phyloP scores from a whole-genome alignment of 2,329 filamentous ascomycete species.

The Sarocladium brachiariae region DNA sequence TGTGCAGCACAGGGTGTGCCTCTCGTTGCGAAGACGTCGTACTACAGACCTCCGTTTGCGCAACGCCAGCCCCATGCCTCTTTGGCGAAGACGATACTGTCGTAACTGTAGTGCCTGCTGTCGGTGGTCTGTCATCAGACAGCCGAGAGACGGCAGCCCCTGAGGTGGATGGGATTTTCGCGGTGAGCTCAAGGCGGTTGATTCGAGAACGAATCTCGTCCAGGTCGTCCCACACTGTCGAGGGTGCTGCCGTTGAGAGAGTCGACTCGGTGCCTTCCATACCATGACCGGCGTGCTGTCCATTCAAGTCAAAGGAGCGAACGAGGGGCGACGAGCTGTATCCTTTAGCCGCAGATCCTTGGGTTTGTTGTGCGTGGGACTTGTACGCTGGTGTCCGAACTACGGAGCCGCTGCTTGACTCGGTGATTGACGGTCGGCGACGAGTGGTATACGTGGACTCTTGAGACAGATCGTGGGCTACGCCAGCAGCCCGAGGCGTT shows the following conservation, averaged over 20 bases:
- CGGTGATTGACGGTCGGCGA: constrained; percentile 29
- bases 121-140: constrained; percentile 76
- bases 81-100: constrained; percentile 88
- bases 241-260: constrained; percentile 78
- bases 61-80: constrained; percentile 32
- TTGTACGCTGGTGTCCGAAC: constrained; percentile 40
- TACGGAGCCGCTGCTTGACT: constrained; percentile 32
- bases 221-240: constrained; percentile 95
- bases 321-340: constrained; percentile 57
- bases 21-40: constrained; percentile 40
- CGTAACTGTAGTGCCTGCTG: constrained; percentile 84
- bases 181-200: constrained; percentile 79
- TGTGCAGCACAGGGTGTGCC: constrained; percentile 69
- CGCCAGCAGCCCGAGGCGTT: constrained; percentile 38
- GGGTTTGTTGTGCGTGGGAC: constrained; percentile 12
- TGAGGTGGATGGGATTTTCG: constrained; percentile 77
- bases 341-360: constrained; percentile 12
- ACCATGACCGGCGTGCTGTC: constrained; percentile 27
- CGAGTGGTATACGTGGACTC: neutral
- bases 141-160: constrained; percentile 69
- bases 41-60: constrained; percentile 28
- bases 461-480: neutral
- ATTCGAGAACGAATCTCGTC: constrained; percentile 94
- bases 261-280: constrained; percentile 76
- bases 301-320: constrained; percentile 28